Evolutionary conservation across 129 eudicot species (phyloP).

Genomic region (Glebionis coronaria): DNA sequence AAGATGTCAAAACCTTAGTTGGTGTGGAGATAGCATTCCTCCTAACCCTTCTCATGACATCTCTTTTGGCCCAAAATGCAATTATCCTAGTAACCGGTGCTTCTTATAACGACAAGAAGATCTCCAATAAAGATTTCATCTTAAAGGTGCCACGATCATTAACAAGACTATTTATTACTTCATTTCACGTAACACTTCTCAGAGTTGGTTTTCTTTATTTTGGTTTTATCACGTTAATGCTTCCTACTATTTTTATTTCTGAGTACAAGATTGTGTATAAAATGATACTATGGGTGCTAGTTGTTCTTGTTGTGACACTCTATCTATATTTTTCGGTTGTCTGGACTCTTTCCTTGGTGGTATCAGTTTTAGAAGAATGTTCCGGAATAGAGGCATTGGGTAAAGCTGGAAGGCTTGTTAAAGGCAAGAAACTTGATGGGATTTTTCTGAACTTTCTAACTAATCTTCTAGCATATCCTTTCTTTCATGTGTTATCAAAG

Average conservation of each 20-base stretch:
- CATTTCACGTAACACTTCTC: constrained; percentile 15
- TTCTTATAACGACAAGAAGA: neutral
- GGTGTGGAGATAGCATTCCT: constrained; percentile 7
- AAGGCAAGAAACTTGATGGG: constrained; percentile 35
- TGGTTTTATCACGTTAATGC: neutral
- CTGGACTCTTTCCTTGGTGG: constrained; percentile 31
- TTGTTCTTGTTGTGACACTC: constrained; percentile 3
- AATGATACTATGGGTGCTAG: neutral
- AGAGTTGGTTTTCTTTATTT: constrained; percentile 11
- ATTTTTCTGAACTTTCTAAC: constrained; percentile 8
- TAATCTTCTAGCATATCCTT: neutral
- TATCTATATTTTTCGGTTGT: constrained; percentile 28
- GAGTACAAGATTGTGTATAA: constrained; percentile 1
- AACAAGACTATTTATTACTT: constrained; percentile 19
- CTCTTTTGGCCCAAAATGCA: constrained; percentile 15
- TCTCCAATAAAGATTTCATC: constrained; percentile 5
- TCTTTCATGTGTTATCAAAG: neutral
- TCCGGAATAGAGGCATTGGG: constrained; percentile 38
- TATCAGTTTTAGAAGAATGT: constrained; percentile 36
- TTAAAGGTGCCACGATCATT: neutral
- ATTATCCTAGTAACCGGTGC: constrained; percentile 5
- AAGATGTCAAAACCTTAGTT: constrained; percentile 15
- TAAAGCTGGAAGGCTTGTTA: constrained; percentile 36
- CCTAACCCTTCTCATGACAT: neutral
- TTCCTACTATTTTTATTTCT: constrained; percentile 6